These are phyloP conservation scores for Phytomonas sp. DNA, from an alignment of 208 protist genomes.

Conservation along the genomic window DNA sequence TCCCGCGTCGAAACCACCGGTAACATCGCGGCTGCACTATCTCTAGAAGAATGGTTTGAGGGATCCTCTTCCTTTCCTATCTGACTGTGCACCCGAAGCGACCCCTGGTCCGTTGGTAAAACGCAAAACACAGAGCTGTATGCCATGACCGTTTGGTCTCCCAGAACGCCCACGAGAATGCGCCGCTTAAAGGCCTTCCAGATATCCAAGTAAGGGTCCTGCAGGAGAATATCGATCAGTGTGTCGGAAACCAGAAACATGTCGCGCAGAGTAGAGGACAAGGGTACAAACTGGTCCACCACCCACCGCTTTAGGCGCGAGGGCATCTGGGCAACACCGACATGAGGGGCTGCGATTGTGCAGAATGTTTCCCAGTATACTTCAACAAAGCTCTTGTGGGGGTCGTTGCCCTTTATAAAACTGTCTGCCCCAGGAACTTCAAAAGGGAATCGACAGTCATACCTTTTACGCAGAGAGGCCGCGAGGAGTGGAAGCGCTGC, in stretches of 20 bases:
- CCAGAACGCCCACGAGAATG: constrained; percentile 23
- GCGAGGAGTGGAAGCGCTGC: constrained; percentile 35
- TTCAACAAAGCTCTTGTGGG: neutral
- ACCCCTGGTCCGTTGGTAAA: neutral
- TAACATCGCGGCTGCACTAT: neutral
- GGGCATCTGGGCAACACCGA: constrained; percentile 34
- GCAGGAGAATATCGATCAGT: constrained; percentile 16
- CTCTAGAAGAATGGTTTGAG: neutral
- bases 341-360: constrained; percentile 43
- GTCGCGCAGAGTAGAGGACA: neutral
- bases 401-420: neutral
- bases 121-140: constrained; percentile 39
- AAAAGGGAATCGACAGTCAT: neutral
- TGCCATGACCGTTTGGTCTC: constrained; percentile 28
- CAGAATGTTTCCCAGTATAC: constrained; percentile 49
- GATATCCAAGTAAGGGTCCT: constrained; percentile 15
- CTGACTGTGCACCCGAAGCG: constrained; percentile 7
- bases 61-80: neutral
- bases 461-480: neutral
- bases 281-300: constrained; percentile 24
- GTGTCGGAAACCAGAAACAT: constrained; percentile 10
- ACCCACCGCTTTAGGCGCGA: constrained; percentile 30
- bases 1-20: constrained; percentile 3
- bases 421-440: neutral
- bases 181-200: constrained; percentile 25